These are phyloP conservation scores for Lentinus polychrous DNA, from an alignment of 1,284 basidiomycete species.

Conservation along the genomic window DNA sequence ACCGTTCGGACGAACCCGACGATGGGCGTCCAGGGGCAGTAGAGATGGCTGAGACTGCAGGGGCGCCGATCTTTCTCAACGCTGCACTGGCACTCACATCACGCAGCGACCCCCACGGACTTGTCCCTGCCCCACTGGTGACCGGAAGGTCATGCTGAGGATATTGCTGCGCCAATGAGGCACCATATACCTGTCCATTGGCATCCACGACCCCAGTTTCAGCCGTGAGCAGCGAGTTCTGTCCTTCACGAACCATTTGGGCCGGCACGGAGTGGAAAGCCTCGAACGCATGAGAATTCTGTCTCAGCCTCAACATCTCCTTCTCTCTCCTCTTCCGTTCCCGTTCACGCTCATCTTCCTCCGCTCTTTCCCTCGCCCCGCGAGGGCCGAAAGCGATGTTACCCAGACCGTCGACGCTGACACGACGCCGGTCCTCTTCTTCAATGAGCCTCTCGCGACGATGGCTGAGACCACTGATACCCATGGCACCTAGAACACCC, in stretches of 20 bases:
- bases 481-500: conserved; percentile 40
- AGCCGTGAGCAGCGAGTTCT: conserved; percentile 29
- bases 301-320: conserved; percentile 35
- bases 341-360: conserved; percentile 60
- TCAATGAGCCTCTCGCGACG: conserved; percentile 30
- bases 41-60: conserved; percentile 19
- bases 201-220: conserved; percentile 19
- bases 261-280: conserved; percentile 66
- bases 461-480: conserved; percentile 31
- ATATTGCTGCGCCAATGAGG: conserved; percentile 16
- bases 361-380: conserved; percentile 51
- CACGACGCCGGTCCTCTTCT: conserved; percentile 33
- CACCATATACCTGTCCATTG: conserved; percentile 7
- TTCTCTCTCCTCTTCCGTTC: conserved; percentile 45
- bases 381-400: conserved; percentile 31
- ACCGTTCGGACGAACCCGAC: conserved; percentile 11
- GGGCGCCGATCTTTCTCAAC: conserved; percentile 24
- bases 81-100: conserved; percentile 23
- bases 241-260: conserved; percentile 29
- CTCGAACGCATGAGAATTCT: conserved; percentile 51
- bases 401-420: conserved; percentile 26
- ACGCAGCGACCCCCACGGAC: conserved; percentile 22
- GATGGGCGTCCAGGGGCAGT: conserved; percentile 9
- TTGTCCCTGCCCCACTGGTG: conserved; percentile 5
- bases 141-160: conserved; percentile 15